Conservation (phyloP, 2,329 filamentous ascomycete genomes). For the Trichoderma lentiforme region DNA sequence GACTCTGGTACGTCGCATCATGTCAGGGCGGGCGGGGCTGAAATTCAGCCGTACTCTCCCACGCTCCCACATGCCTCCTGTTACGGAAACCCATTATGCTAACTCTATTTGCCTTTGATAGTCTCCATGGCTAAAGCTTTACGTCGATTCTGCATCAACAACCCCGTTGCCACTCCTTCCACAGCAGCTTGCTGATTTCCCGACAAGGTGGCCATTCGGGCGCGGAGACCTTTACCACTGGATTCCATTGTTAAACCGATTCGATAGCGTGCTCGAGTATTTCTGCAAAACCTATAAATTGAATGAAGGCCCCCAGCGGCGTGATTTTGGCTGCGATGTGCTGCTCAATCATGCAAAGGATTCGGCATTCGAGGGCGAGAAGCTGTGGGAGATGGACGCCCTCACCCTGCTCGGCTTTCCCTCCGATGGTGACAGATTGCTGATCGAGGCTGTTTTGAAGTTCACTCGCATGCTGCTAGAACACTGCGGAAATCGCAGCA, state of each 20-base stretch:
- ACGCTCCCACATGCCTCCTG: background rate
- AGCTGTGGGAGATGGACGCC: conserved; percentile 42
- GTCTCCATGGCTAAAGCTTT: conserved; percentile 85
- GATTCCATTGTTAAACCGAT: conserved; percentile 91
- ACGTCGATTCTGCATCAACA: conserved; percentile 67
- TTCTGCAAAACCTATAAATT: conserved; percentile 80
- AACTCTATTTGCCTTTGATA: conserved; percentile 35
- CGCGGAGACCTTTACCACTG: conserved; percentile 96
- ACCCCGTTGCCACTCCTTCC: conserved; percentile 74
- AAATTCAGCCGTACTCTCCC: background rate
- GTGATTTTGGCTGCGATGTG: conserved; percentile 67
- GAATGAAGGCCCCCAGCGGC: conserved; percentile 73
- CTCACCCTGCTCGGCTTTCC: conserved; percentile 62
- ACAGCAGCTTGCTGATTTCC: conserved; percentile 72
- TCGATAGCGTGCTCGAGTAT: conserved; percentile 81
- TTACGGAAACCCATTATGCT: background rate
- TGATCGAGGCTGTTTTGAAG: conserved; percentile 74
- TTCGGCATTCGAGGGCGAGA: conserved; percentile 48
- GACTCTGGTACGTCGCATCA: conserved; percentile 52
- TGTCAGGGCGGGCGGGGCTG: background rate
- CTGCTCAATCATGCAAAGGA: conserved; percentile 57
- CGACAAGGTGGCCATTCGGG: conserved; percentile 89
- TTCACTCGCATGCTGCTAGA: conserved; percentile 88
- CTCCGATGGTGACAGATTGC: conserved; percentile 71
- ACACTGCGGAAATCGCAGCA: conserved; percentile 93